Evolutionary conservation across 148 eudicot genomes (phyloP).

Genomic region (Nepenthes mirabilis): DNA sequence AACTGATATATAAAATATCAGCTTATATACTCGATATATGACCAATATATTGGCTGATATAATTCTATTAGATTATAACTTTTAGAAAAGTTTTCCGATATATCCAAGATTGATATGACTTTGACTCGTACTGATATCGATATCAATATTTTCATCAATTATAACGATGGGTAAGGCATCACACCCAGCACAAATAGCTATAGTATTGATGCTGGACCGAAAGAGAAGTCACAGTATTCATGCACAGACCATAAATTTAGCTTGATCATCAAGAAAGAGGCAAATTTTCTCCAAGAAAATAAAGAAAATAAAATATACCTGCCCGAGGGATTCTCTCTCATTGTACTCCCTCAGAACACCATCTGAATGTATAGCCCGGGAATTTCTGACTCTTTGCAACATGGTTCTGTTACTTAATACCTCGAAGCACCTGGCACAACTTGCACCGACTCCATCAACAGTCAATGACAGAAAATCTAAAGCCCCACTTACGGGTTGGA

Average conservation of each 20-base stretch:
- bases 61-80: too few species aligned
- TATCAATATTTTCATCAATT: too few species aligned
- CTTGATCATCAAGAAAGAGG: not conserved
- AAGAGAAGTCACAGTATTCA: not conserved
- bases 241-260: not conserved
- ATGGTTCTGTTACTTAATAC: slow-evolving; percentile 57
- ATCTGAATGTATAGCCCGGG: slow-evolving; percentile 83
- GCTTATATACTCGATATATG: too few species aligned
- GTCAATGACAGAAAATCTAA: slow-evolving; percentile 93
- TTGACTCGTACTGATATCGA: too few species aligned
- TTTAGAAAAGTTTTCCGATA: too few species aligned
- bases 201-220: too few species aligned
- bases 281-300: not conserved
- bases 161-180: too few species aligned
- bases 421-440: slow-evolving; percentile 91
- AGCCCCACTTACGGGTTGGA: slow-evolving; percentile 98
- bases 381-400: slow-evolving; percentile 73
- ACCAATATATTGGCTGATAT: too few species aligned
- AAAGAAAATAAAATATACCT: slow-evolving; percentile 30
- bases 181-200: too few species aligned
- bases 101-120: too few species aligned
- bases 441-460: slow-evolving; percentile 96
- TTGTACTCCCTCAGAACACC: slow-evolving; percentile 65
- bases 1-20: too few species aligned
- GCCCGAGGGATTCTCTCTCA: slow-evolving; percentile 91